Conservation (phyloP, 768 basidiomycete genomes). For the Collybia mongolica region DNA sequence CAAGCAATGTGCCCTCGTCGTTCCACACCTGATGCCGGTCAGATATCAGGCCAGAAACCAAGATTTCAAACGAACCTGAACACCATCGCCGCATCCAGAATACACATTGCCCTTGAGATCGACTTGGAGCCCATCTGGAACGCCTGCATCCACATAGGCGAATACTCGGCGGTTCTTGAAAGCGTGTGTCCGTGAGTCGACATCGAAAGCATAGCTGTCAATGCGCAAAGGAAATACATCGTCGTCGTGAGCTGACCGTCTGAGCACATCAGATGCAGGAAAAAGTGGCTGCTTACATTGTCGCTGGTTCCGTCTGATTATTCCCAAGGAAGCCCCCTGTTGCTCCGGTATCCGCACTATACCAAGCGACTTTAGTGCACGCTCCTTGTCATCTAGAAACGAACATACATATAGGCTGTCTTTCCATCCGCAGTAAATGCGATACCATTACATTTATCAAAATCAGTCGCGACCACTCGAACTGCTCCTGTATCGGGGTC, state of each 20-base stretch:
- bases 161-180: conserved; percentile 66
- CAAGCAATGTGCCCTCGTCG: conserved; percentile 51
- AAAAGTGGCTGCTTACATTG: conserved; percentile 48
- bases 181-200: conserved; percentile 50
- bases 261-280: neutral
- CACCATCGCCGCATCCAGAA: conserved; percentile 67
- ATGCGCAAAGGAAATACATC: neutral
- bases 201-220: conserved; percentile 65
- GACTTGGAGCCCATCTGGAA: conserved; percentile 67
- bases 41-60: neutral
- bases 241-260: neutral
- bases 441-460: conserved; percentile 71
- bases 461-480: conserved; percentile 75
- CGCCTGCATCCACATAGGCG: conserved; percentile 63
- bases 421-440: conserved; percentile 67
- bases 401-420: conserved; percentile 58
- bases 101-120: conserved; percentile 68
- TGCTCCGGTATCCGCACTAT: conserved; percentile 53
- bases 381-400: neutral
- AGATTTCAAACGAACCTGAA: conserved; percentile 40
- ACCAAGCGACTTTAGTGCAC: too few species aligned
- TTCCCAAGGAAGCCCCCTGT: conserved; percentile 42
- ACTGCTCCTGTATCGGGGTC: conserved; percentile 64
- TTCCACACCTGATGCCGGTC: conserved; percentile 45
- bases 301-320: conserved; percentile 61